These are phyloP conservation scores for Trypethelium eluteriae DNA, from an alignment of 495 filamentous ascomycete genomes.

Conservation along the genomic window DNA sequence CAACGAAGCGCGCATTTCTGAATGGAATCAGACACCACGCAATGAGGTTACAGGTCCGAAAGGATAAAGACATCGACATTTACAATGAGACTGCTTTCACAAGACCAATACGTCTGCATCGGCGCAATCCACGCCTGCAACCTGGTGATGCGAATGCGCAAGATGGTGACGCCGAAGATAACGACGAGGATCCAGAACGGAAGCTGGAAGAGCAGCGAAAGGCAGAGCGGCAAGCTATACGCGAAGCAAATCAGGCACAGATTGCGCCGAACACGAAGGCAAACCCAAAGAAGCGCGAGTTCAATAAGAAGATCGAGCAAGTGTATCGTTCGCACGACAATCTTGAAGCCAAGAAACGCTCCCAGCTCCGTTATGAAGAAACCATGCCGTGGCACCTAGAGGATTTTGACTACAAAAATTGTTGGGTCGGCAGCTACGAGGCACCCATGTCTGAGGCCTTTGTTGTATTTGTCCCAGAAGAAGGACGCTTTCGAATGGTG, in stretches of 20 bases:
- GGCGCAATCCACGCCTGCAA: conserved; percentile 75
- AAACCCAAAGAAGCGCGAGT: conserved; percentile 49
- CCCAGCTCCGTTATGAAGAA: conserved; percentile 85
- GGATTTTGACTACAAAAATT: conserved; percentile 87
- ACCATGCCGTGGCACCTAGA: conserved; percentile 93
- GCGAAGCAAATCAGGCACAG: conserved; percentile 73
- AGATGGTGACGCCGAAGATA: conserved; percentile 41
- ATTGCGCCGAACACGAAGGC: conserved; percentile 64
- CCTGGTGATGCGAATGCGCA: conserved; percentile 40
- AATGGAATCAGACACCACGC: conserved; percentile 81
- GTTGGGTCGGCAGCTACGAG: conserved; percentile 87
- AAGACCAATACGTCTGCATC: conserved; percentile 77
- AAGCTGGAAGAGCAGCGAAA: conserved; percentile 63
- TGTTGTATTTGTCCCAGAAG: conserved; percentile 64
- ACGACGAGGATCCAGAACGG: conserved; percentile 56
- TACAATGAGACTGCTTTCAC: conserved; percentile 73
- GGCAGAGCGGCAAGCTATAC: conserved; percentile 71
- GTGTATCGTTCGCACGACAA: conserved; percentile 49
- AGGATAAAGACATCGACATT: conserved; percentile 1
- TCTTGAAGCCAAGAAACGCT: conserved; percentile 68
- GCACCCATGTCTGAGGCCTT: conserved; percentile 69
- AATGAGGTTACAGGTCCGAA: conserved; percentile 54
- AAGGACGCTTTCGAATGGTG: conserved; percentile 67
- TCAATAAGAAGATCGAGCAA: conserved; percentile 70
- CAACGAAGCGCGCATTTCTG: conserved; percentile 69